Conservation (phyloP, 805 yeast genomes). For the Starmera quercuum region DNA sequence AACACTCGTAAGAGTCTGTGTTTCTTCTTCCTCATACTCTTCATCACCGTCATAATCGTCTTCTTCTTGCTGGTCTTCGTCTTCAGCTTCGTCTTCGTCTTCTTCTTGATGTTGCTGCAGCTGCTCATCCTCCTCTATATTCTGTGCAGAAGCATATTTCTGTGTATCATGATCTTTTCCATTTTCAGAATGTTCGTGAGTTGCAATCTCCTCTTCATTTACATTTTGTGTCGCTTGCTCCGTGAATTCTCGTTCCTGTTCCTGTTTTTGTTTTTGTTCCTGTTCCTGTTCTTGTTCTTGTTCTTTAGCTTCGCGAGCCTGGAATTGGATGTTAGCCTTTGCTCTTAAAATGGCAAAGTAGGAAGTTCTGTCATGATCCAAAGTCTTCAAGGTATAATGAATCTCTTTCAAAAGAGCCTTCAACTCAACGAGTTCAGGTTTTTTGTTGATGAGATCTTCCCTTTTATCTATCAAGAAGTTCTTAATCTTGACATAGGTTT, state of each 20-base stretch:
- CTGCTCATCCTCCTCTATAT: too few relatives aligned
- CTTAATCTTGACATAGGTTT: conserved; percentile 48
- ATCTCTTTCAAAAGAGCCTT: conserved; percentile 25
- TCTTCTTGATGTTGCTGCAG: conserved; percentile 16
- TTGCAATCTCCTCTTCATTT: too few relatives aligned
- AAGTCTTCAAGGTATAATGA: conserved; percentile 34
- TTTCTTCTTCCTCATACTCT: conserved; percentile 22
- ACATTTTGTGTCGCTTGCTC: too few relatives aligned
- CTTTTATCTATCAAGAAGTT: conserved; percentile 46
- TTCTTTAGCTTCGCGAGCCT: conserved; percentile 41
- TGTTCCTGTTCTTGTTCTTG: conserved; percentile 8
- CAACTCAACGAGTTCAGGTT: conserved; percentile 23
- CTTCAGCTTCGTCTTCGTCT: conserved; percentile 2
- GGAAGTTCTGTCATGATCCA: conserved; percentile 54
- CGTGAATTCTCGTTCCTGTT: too few relatives aligned
- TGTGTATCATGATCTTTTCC: too few relatives aligned
- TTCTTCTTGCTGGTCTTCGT: conserved; percentile 2
- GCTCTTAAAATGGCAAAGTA: conserved; percentile 51
- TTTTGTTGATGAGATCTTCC: conserved; percentile 36
- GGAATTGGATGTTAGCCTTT: conserved; percentile 50
- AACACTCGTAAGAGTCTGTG: conserved; percentile 10
- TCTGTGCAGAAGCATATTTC: too few relatives aligned
- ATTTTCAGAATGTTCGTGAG: too few relatives aligned
- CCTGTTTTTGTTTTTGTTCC: too few relatives aligned
- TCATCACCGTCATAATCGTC: conserved; percentile 36